Base-by-base conservation (phyloP, 2,329 filamentous ascomycete genomes). In the Fusarium albidum region DNA sequence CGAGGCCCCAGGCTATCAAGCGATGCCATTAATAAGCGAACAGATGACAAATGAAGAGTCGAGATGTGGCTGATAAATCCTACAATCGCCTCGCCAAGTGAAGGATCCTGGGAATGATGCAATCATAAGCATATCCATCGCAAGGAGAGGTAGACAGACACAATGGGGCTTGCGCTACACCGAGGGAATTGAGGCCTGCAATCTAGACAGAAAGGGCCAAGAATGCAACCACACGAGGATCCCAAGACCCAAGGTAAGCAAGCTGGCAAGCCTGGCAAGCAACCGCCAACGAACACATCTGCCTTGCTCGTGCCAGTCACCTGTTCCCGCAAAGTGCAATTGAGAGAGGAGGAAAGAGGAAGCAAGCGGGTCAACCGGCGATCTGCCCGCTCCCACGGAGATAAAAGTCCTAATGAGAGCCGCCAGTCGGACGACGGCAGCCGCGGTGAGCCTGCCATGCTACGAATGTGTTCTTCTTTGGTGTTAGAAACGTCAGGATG, bases 1-100 rank as follows among this genome's bases (percentile, higher is more conserved):
- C 33, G 29, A 21, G 31, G 25, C 26, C 34, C 18, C 6, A 35
- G 37, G 12, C 27, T 5, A 21, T 28, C n/a, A 31, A 50, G n/a
- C 45, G 31, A 51, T 31, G 26, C 38, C 43, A 61, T 56, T 43
- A 33, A 38, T 59, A 59, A 62, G 49, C 54, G 59, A 28, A 37
- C 21, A 21, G 13, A 52, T 62, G 51, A 49, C 55, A 63, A 57
- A 63, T 47, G 18, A 43, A 49, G 18, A 12, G 40, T 42, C 21
- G 13, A 18, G 31, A 43, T n/a, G 12, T 26, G 28, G 33, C 34
- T 47, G 28, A 39, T 32, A 39, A 31, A 35, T 45, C 25, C 26
- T 11, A 21, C 18, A 33, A 29, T 29, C 21, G 40, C 39, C 21
- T 47, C 35, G 26, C 33, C 32, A 51, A 47, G 29, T 21, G 21